Evolutionary conservation across 2,329 filamentous ascomycete species (phyloP), one percentile per base, ranked within the genome.

Genomic region (Corinectria fuckeliana): DNA sequence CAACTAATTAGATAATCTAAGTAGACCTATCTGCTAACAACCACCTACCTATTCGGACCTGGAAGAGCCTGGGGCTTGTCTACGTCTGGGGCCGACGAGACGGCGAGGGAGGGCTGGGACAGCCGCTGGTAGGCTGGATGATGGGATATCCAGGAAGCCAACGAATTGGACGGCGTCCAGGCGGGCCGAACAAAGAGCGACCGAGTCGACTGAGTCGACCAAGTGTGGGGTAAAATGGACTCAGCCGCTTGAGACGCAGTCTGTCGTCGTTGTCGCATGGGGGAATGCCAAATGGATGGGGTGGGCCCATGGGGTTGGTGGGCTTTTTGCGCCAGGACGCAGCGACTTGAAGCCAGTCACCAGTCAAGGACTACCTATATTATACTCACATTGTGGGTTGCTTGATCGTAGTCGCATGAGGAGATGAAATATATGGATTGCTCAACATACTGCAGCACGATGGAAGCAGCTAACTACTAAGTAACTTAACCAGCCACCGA

Each of bases 11-110:
- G n/a, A n/a, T n/a, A n/a, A n/a, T n/a, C n/a, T n/a, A n/a, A n/a
- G n/a, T n/a, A n/a, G n/a, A n/a, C n/a, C n/a, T n/a, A n/a, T n/a
- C n/a, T n/a, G n/a, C 36, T 38, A 45, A 28, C 30, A 45, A 38
- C 41, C 28, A 58, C 56, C 56, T 58, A 53, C 56, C 56, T 53
- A 53, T 53, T 58, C 38, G 6, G 56, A 53, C 44, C 21, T 21
- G 36, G 10, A 42, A 49, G 48, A 59, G 56, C 55, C 56, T 59
- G 56, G 56, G 56, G 56, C 50, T 55, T 50, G 42, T 16, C 14
- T 36, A 36, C 30, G 49, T 53, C 49, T 51, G 38, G 39, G 47
- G 30, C 32, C 47, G 49, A n/a, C 21, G 41, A 28, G 56, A 16
- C 25, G 39, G 30, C 44, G 53, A 59, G 45, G 50, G 56, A 59